A percentile compares a stretch with the other conserved stretches of the same genome.
Conservation (phyloP, 2,329 filamentous ascomycete genomes). For the Byssochlamys sp. region DNA sequence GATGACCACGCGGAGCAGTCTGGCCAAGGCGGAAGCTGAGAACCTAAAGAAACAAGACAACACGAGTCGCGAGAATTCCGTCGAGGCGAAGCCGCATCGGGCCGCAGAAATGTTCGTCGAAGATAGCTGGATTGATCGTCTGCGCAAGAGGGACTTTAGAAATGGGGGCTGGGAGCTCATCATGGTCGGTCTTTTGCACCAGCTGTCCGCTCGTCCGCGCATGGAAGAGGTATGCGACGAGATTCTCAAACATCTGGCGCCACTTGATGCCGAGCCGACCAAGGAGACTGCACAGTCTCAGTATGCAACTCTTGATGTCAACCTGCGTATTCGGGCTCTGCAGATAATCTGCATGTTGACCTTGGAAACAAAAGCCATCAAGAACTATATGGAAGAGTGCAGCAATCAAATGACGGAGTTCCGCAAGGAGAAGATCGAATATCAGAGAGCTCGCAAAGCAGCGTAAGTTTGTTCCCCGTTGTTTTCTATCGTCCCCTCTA, state of each 20-base stretch:
- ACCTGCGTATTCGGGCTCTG: constrained; percentile 67
- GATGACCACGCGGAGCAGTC: constrained; percentile 73
- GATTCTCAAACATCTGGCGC: constrained; percentile 70
- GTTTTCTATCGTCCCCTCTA: background rate
- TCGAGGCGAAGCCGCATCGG: constrained; percentile 31
- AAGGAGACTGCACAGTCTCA: constrained; percentile 62
- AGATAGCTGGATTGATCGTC: constrained; percentile 75
- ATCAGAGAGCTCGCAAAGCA: constrained; percentile 65
- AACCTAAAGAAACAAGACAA: constrained; percentile 53
- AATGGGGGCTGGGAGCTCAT: constrained; percentile 88
- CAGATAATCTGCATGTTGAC: constrained; percentile 81
- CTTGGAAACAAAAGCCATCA: constrained; percentile 73
- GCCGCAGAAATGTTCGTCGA: constrained; percentile 65
- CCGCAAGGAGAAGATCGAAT: constrained; percentile 90
- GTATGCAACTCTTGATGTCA: constrained; percentile 71
- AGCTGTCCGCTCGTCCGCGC: constrained; percentile 66
- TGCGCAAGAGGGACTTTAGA: constrained; percentile 73
- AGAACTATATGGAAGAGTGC: constrained; percentile 83
- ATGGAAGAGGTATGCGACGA: constrained; percentile 65
- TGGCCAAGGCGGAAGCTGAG: constrained; percentile 71
- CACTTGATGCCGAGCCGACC: constrained; percentile 63
- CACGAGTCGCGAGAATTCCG: constrained; percentile 33
- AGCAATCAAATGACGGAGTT: constrained; percentile 89
- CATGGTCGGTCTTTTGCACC: constrained; percentile 74
- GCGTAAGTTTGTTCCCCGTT: constrained; percentile 35